A percentile compares a stretch with the other conserved stretches of the same genome.
These are phyloP conservation scores for Macrolepiota albuminosa DNA, from an alignment of 768 basidiomycete species.

Conservation along the genomic window DNA sequence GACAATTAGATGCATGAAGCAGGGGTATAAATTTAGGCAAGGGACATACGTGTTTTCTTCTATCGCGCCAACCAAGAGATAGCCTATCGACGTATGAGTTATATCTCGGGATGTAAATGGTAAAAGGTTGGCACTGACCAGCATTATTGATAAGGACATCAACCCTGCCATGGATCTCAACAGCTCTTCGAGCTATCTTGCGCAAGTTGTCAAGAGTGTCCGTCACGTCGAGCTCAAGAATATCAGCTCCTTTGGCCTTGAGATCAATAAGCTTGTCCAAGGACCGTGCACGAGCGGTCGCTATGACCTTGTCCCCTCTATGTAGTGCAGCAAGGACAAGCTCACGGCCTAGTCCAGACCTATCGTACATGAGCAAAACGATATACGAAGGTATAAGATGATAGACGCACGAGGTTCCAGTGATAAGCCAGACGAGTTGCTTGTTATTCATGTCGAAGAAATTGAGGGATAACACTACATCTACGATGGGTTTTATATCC, in stretches of 20 bases:
- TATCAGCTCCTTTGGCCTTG: too few species aligned
- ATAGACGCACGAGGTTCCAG: background rate
- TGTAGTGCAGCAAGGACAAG: conserved; percentile 35
- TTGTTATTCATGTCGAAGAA: background rate
- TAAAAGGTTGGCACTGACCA: conserved; percentile 16
- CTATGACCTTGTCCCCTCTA: conserved; percentile 45
- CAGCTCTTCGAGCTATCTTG: conserved; percentile 29
- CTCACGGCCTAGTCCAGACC: conserved; percentile 5
- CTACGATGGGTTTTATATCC: too few species aligned
- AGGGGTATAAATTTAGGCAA: background rate
- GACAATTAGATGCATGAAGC: background rate
- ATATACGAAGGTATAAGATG: background rate
- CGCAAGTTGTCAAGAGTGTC: conserved; percentile 28
- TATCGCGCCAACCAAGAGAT: conserved; percentile 27
- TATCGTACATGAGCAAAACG: background rate
- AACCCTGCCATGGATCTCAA: conserved; percentile 33
- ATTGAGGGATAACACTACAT: too few species aligned
- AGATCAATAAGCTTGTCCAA: conserved; percentile 29
- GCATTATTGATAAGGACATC: conserved; percentile 47
- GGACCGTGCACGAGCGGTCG: conserved; percentile 34
- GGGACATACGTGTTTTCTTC: conserved; percentile 28
- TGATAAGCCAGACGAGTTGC: background rate
- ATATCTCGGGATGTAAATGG: background rate
- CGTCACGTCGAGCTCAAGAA: conserved; percentile 21
- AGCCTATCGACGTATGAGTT: conserved; percentile 20